These are phyloP conservation scores for Diplodia corticola DNA, from an alignment of 2,329 filamentous ascomycete species.

Conservation along the genomic window DNA sequence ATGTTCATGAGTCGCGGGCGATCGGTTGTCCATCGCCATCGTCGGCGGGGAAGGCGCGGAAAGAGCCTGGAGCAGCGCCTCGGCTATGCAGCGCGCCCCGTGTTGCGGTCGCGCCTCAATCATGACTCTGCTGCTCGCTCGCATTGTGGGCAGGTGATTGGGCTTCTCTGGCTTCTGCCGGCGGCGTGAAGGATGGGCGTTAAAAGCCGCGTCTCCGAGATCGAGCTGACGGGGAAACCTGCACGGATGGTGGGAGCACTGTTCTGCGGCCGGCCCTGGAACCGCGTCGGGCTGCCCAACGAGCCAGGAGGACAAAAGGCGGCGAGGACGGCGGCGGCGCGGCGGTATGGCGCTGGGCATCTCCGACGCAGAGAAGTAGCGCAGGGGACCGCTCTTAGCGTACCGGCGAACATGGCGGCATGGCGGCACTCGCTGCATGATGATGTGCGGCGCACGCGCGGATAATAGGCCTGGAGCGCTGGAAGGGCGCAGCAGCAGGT, in stretches of 20 bases:
- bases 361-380: background rate
- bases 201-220: background rate
- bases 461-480: background rate
- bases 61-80: background rate
- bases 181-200: conserved; percentile 5
- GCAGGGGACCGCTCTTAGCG: background rate
- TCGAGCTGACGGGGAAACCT: background rate
- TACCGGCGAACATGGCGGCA: background rate
- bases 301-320: background rate
- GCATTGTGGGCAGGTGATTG: background rate
- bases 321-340: conserved; percentile 1
- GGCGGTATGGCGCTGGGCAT: background rate
- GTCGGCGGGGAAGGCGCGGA: background rate
- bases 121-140: background rate
- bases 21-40: background rate
- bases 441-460: background rate
- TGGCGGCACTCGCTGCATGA: background rate
- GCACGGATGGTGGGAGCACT: conserved; percentile 10
- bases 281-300: background rate
- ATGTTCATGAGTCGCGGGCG: background rate
- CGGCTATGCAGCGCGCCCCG: background rate
- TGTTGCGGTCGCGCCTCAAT: background rate
- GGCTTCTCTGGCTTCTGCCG: background rate
- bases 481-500: background rate
- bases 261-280: conserved; percentile 1